Base-by-base conservation (phyloP, 495 filamentous ascomycete genomes). In the Aspergillus olivimuriae region DNA sequence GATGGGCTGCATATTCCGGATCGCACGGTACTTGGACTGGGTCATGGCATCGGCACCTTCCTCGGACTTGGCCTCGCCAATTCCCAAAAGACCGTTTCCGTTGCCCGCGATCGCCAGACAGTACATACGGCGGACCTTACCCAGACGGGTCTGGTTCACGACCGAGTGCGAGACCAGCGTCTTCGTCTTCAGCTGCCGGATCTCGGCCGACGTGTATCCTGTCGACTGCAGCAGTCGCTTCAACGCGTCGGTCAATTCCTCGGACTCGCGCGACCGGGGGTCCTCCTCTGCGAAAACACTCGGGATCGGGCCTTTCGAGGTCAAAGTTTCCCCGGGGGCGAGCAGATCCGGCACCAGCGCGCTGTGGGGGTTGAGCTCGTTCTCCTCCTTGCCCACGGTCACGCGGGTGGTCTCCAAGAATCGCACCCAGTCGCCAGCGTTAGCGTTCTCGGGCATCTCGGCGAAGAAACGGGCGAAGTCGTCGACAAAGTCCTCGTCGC, bases 91-190 rank as follows among this genome's bases (percentile, higher is more conserved):
- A 17, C 92, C 92, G 43, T 91, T 75, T 24, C 74, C 71, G 59
- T 96, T 94, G 34, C 92, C 92, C 4, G 88, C 89, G 36, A 95
- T 75, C 4, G 78, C 76, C 32, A 95, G 65, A 47, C 71, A 63
- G 59, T 89, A 92, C 8, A 73, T 46, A 56, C 78, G 81, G 39
- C 66, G 65, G 41, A 97, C 80, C 76, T 96, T 99, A 52, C 92
- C 92, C 65, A 99, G 78, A 70, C 89, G 86, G 21, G 94, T 97
- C 75, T 95, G 89, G 65, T 99, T 99, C 47, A 76, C 69, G 34
- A 99, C 94, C 1, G 59, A 59, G 54, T 89, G 84, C 2, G 45
- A 41, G 16, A 94, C 85, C 19, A 98, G 56, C 10, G 67, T 65
- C 71, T 88, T 92, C 17, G 70, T 61, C 18, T 69, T 64, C 39